phyloP scores from a whole-genome alignment of 306 rosid species.

The Vigna radiata region DNA sequence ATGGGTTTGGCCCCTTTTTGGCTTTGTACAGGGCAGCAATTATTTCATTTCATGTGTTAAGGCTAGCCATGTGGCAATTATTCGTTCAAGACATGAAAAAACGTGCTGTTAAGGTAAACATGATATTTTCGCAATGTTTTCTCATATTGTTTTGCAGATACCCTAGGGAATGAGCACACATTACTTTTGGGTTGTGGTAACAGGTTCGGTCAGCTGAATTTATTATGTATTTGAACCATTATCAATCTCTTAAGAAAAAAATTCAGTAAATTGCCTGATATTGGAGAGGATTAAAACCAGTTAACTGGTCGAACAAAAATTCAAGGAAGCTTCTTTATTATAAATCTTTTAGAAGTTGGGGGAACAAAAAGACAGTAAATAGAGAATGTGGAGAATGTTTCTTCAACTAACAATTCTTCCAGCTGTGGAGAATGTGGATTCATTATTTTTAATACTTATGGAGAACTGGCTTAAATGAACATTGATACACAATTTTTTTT shows the following conservation, averaged over 20 bases:
- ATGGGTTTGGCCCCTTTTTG: conserved; percentile 83
- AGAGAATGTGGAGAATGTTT: no score
- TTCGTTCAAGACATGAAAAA: conserved; percentile 69
- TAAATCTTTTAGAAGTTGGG: conserved; percentile 19
- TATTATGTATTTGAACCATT: conserved; percentile 17
- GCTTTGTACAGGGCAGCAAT: conserved; percentile 90
- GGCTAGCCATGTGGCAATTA: conserved; percentile 74
- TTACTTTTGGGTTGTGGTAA: conserved; percentile 21
- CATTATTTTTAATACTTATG: conserved; percentile 38
- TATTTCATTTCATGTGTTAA: conserved; percentile 81
- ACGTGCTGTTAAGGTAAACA: conserved; percentile 81
- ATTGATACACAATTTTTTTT: conserved; percentile 52
- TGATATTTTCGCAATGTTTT: conserved; percentile 35
- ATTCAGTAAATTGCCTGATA: neutral
- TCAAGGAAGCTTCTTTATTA: neutral
- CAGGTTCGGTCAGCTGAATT: neutral
- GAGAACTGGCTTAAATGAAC: conserved; percentile 45
- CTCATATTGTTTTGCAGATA: neutral
- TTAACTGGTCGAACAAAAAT: conserved; percentile 10
- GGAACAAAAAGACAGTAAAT: conserved; percentile 12
- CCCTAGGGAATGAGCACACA: neutral
- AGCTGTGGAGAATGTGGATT: conserved; percentile 29
- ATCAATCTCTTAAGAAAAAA: conserved; percentile 5
- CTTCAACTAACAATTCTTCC: conserved; percentile 25
- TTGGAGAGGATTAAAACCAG: neutral